Base-by-base conservation (phyloP, 1,284 basidiomycete species). In the Kwoniella shivajii region DNA sequence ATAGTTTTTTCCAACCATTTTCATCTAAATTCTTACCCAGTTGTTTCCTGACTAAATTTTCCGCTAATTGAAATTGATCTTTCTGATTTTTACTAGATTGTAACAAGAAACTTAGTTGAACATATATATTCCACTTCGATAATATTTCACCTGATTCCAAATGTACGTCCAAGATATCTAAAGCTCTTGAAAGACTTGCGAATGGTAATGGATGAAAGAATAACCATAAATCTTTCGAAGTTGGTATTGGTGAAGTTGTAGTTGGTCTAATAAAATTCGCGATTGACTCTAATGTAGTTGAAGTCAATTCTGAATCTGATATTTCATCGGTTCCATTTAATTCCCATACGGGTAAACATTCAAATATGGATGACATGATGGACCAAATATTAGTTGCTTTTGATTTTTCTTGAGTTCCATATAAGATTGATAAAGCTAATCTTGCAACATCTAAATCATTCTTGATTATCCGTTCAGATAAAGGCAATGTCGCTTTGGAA, bases 91-190 rank as follows among this genome's bases (percentile, higher is more conserved):
- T 76, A 49, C 85, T 82, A 59, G 89, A 90, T 66, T 88, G 88
- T 30, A 96, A 79, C 72, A 96, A 89, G 86, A 91, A 94, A 18
- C 85, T 83, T 39, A 95, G 77, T 5, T 88, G 86, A 1, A 87
- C 87, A 18, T 88, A 84, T 1, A 89, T 88, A 66, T 84, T 84
- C 91, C 92, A 96, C 41, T 90, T 83, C 3, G 89, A 84, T 20
- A 97, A 80, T 45, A 92, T 90, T 77, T 96, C 93, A 14, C 90
- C 92, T 0, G 88, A 88, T 71, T 93, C 90, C n/a, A 97, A 83
- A 74, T 96, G 92, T 1, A 94, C 84, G 75, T 97, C 93, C 45
- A 96, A 83, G 46, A 92, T 85, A 72, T 97, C 93, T 31, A 97
- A 83, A 6, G 88, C 86, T 46, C 85, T 84, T 0, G 91, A 92